Evolutionary conservation across 306 rosid genomes (phyloP).

Genomic region (cucumber (Cucumis sativus)): Cucumber_9930_V3 NC_026659.2:1470001-1470500

Average conservation of each 20-base stretch:
- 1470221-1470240: slow-evolving; percentile 90
- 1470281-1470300: not conserved
- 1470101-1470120: not conserved
- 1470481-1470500: not conserved
- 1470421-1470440: not conserved
- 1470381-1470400: not conserved
- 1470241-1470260: slow-evolving; percentile 79
- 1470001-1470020: not conserved
- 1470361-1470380: not conserved
- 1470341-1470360: not conserved
- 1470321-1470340: not conserved
- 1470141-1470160: not conserved
- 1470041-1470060: not conserved
- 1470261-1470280: slow-evolving; percentile 46
- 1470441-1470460: not conserved
- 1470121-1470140: not conserved
- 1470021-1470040: not conserved
- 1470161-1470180: not conserved
- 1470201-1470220: slow-evolving; percentile 81
- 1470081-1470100: slow-evolving; percentile 59
- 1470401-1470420: not conserved
- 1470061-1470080: slow-evolving; percentile 29
- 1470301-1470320: not conserved
- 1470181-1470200: slow-evolving; percentile 63
- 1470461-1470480: not conserved